These are phyloP conservation scores for Trametes polyzona DNA, from an alignment of 1,284 basidiomycete genomes.

Conservation along the genomic window DNA sequence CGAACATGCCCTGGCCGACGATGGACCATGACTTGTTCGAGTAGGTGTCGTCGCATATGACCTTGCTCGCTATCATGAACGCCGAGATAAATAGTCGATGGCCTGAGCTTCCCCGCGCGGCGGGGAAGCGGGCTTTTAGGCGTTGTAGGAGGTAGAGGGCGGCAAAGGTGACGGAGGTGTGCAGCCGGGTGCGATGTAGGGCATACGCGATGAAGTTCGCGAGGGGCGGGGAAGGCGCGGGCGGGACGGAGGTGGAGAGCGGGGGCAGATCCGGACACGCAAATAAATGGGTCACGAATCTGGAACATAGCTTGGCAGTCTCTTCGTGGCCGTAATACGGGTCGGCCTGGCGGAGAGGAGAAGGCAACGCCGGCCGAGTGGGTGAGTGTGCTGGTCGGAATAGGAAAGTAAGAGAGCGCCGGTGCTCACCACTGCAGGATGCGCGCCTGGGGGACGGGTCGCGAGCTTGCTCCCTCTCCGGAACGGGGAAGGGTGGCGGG, in stretches of 20 bases:
- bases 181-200: constrained; percentile 86
- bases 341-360: constrained; percentile 42
- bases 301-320: constrained; percentile 62
- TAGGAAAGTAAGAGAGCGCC: constrained; percentile 14
- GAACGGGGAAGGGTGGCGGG: constrained; percentile 38
- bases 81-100: constrained; percentile 92
- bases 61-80: constrained; percentile 92
- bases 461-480: constrained; percentile 31
- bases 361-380: constrained; percentile 4
- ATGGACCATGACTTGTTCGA: constrained; percentile 97
- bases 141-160: constrained; percentile 85
- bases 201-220: constrained; percentile 90
- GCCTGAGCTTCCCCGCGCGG: constrained; percentile 89
- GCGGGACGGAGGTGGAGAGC: constrained; percentile 38
- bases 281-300: constrained; percentile 82
- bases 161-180: constrained; percentile 82
- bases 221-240: constrained; percentile 58
- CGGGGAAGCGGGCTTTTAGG: constrained; percentile 90
- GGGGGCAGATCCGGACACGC: constrained; percentile 66
- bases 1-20: constrained; percentile 92
- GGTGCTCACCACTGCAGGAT: constrained; percentile 23
- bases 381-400: constrained; percentile 1
- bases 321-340: constrained; percentile 84
- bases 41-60: constrained; percentile 95
- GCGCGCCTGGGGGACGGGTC: constrained; percentile 23